Base-by-base conservation (phyloP, 75 land plant species). In the Azolla pinnata region DNA sequence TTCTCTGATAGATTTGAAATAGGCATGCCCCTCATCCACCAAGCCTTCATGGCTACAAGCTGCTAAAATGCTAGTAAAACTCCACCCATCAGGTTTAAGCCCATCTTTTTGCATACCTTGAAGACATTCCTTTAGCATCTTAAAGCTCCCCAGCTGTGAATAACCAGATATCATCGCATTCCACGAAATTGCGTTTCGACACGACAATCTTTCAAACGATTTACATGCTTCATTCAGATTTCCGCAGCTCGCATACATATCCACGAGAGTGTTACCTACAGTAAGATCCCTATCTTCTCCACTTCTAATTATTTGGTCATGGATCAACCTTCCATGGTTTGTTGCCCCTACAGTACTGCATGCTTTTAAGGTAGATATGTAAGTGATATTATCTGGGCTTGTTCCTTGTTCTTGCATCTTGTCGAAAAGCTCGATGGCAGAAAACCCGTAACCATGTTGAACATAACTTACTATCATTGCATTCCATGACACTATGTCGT, bases 401-500 rank as follows among this genome's bases (percentile, higher is more conserved):
- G 24, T 17, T 24, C 45, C 60, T 27, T 4, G 4, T 47, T 47
- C 50, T 59, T 74, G 9, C 62, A 83, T 54, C 30, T 66, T 60
- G 5, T 81, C 66, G 54, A 84, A 84, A 19, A 81, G 23, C 8
- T 45, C 18, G 45, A 81, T 60, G 4, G 79, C 79, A 47, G 70
- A n/a, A 1, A 33, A 32, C 34, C 68, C 49, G 3, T 75, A 67
- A 35, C 74, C 74, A 29, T 46, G 32, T 56, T 84, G 75, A 19
- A 75, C 79, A 52, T 67, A 81, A 27, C 83, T 83, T 45, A 66
- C 75, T 49, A 84, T 73, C 79, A 84, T 46, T 9, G 79, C 68
- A 33, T 77, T 80, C 84, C 79, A 80, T 4, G 83, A 74, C 29
- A 84, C 75, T 20, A 75, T 67, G 67, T 75, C 76, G 38, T 57